Base-by-base conservation (phyloP, 352 stramenopile genomes). In the Bremia lactucae region DNA sequence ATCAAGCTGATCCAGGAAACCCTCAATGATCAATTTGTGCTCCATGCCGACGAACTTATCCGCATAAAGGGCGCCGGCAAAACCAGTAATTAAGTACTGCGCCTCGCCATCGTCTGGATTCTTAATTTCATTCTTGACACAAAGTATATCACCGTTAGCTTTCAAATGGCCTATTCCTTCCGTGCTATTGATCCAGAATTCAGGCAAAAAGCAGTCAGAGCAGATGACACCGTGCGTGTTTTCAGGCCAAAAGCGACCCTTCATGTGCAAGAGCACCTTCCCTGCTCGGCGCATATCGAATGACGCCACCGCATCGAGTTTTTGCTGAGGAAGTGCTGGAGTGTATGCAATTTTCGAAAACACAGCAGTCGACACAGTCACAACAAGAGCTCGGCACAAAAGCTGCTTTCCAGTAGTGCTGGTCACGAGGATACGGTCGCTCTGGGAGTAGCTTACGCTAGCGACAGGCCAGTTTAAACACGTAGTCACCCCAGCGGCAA, bases 181-280 rank as follows among this genome's bases (percentile, higher is more conserved):
- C 10, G 70, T 80, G 50, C 52, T 82, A 55, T 90, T 87, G 26
- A 87, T 59, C 78, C 78, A 90, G 31, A 87, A 90, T 57, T 90
- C 78, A 8, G 78, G 78, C 50, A 90, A 22, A 56, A 90, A 90
- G 42, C 64, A 80, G 24, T 87, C 71, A 16, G 74, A 87, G 57
- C 78, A 90, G 40, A 90, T 77, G 25, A 90, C 67, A 25, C 78
- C 78, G 43, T 90, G 78, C 6, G 74, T 66, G 42, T 87, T 68
- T 37, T 55, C 60, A 6, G 74, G 71, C 78, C 78, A 90, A 42
- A 87, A 90, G 26, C 54, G 42, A 24, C 55, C 40, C 11, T 51
- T 66, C 46, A 87, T 82, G 46, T 87, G 70, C 42, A 90, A 63
- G 13, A 90, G 55, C 47, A 90, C 76, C 39, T 90, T 88, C 15